Evolutionary conservation across 2,329 filamentous ascomycete genomes (phyloP).

Genomic region (Pseudomassariella vexata): DNA sequence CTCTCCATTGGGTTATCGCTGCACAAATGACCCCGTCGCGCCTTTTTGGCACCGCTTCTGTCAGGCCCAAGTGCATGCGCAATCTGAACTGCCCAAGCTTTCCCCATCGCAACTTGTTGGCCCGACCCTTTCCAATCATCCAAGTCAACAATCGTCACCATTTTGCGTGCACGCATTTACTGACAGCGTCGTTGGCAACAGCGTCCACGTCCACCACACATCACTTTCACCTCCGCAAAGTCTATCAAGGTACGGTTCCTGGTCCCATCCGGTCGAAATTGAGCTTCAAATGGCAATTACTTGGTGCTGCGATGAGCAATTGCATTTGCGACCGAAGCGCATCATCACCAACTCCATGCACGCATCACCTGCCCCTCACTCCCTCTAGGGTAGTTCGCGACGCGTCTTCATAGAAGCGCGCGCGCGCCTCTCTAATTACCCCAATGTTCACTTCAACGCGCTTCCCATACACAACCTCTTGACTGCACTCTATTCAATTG

Average conservation of each 20-base stretch:
- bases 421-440: neutral
- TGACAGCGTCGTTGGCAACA: constrained; percentile 25
- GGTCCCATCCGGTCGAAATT: constrained; percentile 17
- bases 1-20: constrained; percentile 1
- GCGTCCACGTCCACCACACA: constrained; percentile 26
- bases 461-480: constrained; percentile 3
- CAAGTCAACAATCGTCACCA: constrained; percentile 18
- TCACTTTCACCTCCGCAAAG: constrained; percentile 13
- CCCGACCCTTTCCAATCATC: constrained; percentile 7
- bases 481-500: constrained; percentile 6
- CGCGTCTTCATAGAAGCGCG: neutral
- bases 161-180: constrained; percentile 12
- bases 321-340: constrained; percentile 28
- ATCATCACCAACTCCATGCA: constrained; percentile 11
- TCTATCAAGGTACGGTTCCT: constrained; percentile 29
- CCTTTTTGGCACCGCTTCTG: constrained; percentile 1
- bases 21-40: constrained; percentile 6
- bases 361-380: constrained; percentile 10
- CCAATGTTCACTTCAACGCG: neutral
- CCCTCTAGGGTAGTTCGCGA: neutral
- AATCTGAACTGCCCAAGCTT: constrained; percentile 5
- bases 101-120: constrained; percentile 4
- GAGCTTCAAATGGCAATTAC: constrained; percentile 29
- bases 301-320: constrained; percentile 29
- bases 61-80: constrained; percentile 2